These are phyloP conservation scores for Phylloboletellus chloephorus DNA, from an alignment of 1,284 basidiomycete genomes.

Conservation along the genomic window DNA sequence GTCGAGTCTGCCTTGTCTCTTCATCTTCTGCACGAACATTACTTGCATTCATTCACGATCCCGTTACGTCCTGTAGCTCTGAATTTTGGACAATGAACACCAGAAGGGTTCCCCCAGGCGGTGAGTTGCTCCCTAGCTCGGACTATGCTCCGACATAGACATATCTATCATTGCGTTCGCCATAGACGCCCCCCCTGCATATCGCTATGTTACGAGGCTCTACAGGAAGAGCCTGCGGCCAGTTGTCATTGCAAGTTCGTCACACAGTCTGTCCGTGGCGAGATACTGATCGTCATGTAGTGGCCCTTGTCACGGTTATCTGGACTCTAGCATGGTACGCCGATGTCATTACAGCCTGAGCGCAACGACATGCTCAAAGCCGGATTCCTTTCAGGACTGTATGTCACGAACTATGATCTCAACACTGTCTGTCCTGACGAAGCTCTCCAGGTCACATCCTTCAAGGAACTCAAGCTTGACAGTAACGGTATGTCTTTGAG, in stretches of 20 bases:
- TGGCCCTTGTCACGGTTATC: conserved; percentile 43
- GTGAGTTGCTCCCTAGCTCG: conserved; percentile 7
- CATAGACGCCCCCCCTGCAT: conserved; percentile 51
- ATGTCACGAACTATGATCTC: conserved; percentile 21
- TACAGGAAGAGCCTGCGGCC: conserved; percentile 55
- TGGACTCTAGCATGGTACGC: conserved; percentile 62
- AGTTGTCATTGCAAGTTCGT: conserved; percentile 51
- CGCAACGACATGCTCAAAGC: not conserved
- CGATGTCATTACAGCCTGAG: not conserved
- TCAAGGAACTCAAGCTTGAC: conserved; percentile 48
- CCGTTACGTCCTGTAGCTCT: not conserved
- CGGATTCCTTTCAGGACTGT: conserved; percentile 41
- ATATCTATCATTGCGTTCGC: too few relatives aligned
- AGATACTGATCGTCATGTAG: conserved; percentile 28
- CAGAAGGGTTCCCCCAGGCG: conserved; percentile 12
- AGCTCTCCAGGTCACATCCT: conserved; percentile 48
- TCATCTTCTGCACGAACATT: conserved; percentile 3
- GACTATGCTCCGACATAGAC: too few relatives aligned
- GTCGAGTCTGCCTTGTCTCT: conserved; percentile 1
- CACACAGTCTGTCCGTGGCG: conserved; percentile 16
- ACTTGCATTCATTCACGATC: conserved; percentile 1
- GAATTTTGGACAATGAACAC: conserved; percentile 14
- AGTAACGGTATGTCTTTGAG: conserved; percentile 37
- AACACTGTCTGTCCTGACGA: not conserved
- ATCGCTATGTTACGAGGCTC: conserved; percentile 51